These are phyloP conservation scores for Stephanocyclus meneghinianus DNA, from an alignment of 352 stramenopile species.

Conservation along the genomic window DNA sequence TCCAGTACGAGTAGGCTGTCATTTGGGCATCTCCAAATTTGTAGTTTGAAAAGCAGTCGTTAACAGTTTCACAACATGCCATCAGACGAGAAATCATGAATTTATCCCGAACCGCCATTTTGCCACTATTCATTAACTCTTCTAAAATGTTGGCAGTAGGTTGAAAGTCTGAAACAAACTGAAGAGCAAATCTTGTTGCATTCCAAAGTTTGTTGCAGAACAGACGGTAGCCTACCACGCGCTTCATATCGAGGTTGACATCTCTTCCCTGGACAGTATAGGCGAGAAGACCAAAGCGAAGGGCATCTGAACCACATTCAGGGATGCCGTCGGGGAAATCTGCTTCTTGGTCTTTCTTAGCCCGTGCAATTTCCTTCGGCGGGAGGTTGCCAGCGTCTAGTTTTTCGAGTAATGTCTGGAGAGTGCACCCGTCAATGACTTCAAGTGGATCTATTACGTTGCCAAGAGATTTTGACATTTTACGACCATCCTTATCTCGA, in stretches of 20 bases:
- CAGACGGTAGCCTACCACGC: constrained; percentile 97
- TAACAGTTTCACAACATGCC: constrained; percentile 74
- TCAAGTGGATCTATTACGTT: constrained; percentile 99
- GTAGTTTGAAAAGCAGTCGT: constrained; percentile 89
- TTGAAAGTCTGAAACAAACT: constrained; percentile 89
- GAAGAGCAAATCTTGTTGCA: constrained; percentile 95
- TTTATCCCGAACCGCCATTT: constrained; percentile 83
- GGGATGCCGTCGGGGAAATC: constrained; percentile 99
- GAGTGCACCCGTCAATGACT: constrained; percentile 94
- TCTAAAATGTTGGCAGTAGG: constrained; percentile 74
- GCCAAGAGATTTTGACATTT: constrained; percentile 99
- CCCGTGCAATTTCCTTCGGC: constrained; percentile 91
- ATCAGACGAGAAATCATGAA: constrained; percentile 88
- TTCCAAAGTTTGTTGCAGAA: constrained; percentile 99
- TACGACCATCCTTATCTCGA: constrained; percentile 97
- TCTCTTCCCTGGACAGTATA: constrained; percentile 93
- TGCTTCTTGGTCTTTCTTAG: constrained; percentile 92
- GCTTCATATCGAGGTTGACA: constrained; percentile 99
- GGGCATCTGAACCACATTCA: constrained; percentile 95
- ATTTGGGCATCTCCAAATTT: constrained; percentile 95
- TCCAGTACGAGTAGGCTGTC: constrained; percentile 95
- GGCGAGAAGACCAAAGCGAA: constrained; percentile 95
- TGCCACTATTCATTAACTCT: constrained; percentile 74
- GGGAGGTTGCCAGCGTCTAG: constrained; percentile 95
- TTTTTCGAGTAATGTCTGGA: constrained; percentile 90